These are phyloP conservation scores for Isabelozyma gotoi DNA, from an alignment of 805 yeast species.

Conservation along the genomic window DNA sequence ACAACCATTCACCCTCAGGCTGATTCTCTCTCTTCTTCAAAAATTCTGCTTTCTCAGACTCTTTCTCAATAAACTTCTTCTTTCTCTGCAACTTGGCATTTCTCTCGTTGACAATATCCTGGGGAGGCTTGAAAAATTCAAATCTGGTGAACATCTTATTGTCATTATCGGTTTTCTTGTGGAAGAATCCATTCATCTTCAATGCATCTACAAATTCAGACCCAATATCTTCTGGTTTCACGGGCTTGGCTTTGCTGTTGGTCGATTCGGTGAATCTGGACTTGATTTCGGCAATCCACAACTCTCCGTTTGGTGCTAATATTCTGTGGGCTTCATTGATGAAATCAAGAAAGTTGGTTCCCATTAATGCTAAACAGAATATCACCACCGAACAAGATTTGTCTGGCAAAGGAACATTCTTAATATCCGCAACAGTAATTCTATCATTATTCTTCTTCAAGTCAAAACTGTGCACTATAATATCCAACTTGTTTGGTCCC, in stretches of 20 bases:
- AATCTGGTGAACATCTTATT: slow-evolving; percentile 95
- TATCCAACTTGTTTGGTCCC: slow-evolving; percentile 39
- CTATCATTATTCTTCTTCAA: slow-evolving; percentile 83
- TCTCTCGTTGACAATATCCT: slow-evolving; percentile 62
- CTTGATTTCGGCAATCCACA: slow-evolving; percentile 97
- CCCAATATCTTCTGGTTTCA: slow-evolving; percentile 49
- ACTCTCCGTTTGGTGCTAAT: slow-evolving; percentile 85
- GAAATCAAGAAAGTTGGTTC: slow-evolving; percentile 92
- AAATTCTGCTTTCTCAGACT: slow-evolving; percentile 59
- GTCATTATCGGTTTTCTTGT: slow-evolving; percentile 78
- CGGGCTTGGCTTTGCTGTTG: slow-evolving; percentile 17
- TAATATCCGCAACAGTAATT: slow-evolving; percentile 96
- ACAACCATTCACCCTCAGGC: slow-evolving; percentile 84
- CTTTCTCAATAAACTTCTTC: slow-evolving; percentile 69
- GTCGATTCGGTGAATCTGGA: slow-evolving; percentile 73
- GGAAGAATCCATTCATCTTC: slow-evolving; percentile 80
- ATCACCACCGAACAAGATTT: slow-evolving; percentile 83
- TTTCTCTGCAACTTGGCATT: slow-evolving; percentile 60
- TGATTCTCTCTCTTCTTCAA: slow-evolving; percentile 50
- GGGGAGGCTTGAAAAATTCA: slow-evolving; percentile 87
- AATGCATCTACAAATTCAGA: slow-evolving; percentile 79
- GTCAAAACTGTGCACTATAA: slow-evolving; percentile 86
- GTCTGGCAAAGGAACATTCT: slow-evolving; percentile 80
- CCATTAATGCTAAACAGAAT: slow-evolving; percentile 95
- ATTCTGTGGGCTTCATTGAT: slow-evolving; percentile 86